A percentile compares a stretch with the other conserved stretches of the same genome.
Evolutionary conservation across 768 basidiomycete species (phyloP).

Genomic region (Pilatotrama ljubarskyi): DNA sequence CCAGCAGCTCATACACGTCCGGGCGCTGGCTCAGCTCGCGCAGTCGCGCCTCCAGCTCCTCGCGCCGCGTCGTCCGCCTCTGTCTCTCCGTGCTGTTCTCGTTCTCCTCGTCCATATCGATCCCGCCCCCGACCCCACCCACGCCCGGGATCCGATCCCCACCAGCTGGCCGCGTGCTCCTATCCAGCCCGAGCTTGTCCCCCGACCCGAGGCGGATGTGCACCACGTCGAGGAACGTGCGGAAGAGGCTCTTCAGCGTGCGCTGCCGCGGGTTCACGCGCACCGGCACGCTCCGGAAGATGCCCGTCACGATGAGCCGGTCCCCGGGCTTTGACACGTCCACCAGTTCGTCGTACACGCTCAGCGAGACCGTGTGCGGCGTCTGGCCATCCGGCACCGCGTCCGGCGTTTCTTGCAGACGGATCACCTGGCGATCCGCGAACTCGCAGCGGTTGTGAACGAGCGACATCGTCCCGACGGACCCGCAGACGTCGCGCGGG

Average conservation of each 20-base stretch:
- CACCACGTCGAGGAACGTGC: conserved; percentile 95
- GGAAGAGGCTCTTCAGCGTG: conserved; percentile 93
- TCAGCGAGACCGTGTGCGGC: conserved; percentile 94
- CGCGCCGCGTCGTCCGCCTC: conserved; percentile 46
- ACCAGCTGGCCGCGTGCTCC: conserved; percentile 68
- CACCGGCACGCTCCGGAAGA: conserved; percentile 95
- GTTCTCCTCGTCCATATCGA: conserved; percentile 62
- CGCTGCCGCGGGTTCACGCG: conserved; percentile 90
- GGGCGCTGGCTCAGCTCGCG: conserved; percentile 67
- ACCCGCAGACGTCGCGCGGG: conserved; percentile 89
- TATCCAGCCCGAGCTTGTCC: conserved; percentile 71
- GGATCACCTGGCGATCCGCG: conserved; percentile 92
- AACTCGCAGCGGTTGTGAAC: conserved; percentile 98
- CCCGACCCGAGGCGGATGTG: conserved; percentile 78
- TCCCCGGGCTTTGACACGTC: conserved; percentile 97
- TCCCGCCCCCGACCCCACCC: conserved; percentile 54
- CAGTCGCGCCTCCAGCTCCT: conserved; percentile 80
- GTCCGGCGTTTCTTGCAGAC: conserved; percentile 96
- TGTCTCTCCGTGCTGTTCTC: conserved; percentile 44
- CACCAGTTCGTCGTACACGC: conserved; percentile 98
- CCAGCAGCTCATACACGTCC: conserved; percentile 85
- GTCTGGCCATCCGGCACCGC: conserved; percentile 98
- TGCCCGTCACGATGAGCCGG: conserved; percentile 85
- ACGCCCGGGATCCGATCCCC: conserved; percentile 70
- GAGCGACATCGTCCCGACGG: conserved; percentile 88